These are phyloP conservation scores for Amaranthus tricolor DNA, from an alignment of 179 eudicot genomes.

Conservation along the genomic window DNA sequence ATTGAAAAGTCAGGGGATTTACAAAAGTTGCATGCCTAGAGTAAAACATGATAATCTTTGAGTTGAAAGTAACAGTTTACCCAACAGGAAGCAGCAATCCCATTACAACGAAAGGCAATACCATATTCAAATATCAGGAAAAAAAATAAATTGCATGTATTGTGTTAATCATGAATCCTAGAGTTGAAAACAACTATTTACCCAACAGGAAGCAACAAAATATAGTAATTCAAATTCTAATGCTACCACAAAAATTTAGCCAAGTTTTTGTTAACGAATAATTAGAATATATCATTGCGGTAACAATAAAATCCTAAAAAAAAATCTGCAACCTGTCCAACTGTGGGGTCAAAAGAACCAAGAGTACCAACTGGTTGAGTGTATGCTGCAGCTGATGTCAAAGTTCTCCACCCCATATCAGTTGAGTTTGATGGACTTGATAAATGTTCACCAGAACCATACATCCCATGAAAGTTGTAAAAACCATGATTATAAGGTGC, in stretches of 20 bases:
- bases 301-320: not conserved
- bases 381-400: constrained; percentile 60
- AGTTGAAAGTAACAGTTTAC: too few species aligned
- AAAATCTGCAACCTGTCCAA: constrained; percentile 61
- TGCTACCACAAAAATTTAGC: not conserved
- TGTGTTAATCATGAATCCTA: not conserved
- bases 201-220: too few species aligned
- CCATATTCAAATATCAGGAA: not conserved
- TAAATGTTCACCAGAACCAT: constrained; percentile 60
- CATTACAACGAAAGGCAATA: constrained; percentile 2
- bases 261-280: not conserved
- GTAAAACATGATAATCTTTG: not conserved
- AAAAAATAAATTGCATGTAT: not conserved
- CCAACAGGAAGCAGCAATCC: too few species aligned
- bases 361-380: constrained; percentile 41
- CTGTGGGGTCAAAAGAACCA: constrained; percentile 78
- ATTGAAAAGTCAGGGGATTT: too few species aligned
- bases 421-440: constrained; percentile 49
- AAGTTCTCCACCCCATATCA: constrained; percentile 54
- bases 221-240: not conserved
- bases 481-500: constrained; percentile 40
- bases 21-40: not conserved
- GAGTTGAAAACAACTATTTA: not conserved
- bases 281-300: not conserved
- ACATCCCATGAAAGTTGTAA: constrained; percentile 59